Conservation (phyloP, 2,329 filamentous ascomycete genomes). For the Amauroascus verrucosus region DNA sequence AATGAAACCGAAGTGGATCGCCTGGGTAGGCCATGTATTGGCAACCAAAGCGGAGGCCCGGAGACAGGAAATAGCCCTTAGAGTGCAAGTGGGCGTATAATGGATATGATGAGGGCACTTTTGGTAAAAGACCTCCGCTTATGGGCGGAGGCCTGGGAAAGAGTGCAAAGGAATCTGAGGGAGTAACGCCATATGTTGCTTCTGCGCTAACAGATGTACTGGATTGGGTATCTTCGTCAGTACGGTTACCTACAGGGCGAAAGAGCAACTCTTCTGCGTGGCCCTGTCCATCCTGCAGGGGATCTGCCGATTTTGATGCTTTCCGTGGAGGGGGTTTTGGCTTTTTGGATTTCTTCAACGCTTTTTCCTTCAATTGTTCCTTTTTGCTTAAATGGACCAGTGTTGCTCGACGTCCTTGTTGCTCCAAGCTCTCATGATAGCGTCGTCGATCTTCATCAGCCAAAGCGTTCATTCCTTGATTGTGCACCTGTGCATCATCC, state of each 20-base stretch:
- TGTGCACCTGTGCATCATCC: conserved; percentile 66
- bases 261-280: conserved; percentile 9
- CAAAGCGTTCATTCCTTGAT: conserved; percentile 50
- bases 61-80: conserved; percentile 75
- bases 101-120: conserved; percentile 50
- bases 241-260: conserved; percentile 10
- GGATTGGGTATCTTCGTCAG: conserved; percentile 8
- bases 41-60: conserved; percentile 86
- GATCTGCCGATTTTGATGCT: conserved; percentile 9
- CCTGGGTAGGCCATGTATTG: conserved; percentile 92
- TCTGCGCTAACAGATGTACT: conserved; percentile 16
- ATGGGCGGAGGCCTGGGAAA: conserved; percentile 28
- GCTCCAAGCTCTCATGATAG: conserved; percentile 49
- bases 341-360: conserved; percentile 28
- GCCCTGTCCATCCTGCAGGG: background rate
- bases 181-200: conserved; percentile 35
- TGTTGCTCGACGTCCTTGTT: conserved; percentile 45
- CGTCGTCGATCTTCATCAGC: conserved; percentile 48
- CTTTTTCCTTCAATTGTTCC: conserved; percentile 42
- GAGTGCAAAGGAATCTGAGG: conserved; percentile 41
- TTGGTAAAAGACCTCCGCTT: conserved; percentile 23
- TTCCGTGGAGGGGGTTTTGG: conserved; percentile 15
- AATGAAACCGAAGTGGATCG: conserved; percentile 88
- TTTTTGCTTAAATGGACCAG: conserved; percentile 38
- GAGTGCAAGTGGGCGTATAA: conserved; percentile 72